Evolutionary conservation across 371 early-diverging fungal genomes (phyloP), one percentile per base, ranked within the genome.

Genomic region (Capillidium heterosporum): DNA sequence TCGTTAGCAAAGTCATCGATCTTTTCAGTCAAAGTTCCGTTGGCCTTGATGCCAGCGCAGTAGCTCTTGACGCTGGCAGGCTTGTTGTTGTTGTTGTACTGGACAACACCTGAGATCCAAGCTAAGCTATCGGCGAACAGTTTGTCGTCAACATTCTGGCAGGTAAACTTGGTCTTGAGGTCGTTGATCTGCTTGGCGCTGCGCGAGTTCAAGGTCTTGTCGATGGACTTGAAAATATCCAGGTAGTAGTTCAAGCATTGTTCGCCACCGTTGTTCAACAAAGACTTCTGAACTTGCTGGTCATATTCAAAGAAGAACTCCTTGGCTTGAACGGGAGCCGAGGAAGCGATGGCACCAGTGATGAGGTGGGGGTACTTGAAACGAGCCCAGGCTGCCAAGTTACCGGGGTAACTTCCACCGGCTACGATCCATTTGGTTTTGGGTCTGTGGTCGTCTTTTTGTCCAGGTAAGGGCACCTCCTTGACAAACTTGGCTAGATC

Each of bases 401-500:
- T 82, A 0, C 82, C 86, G 24, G 80, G 68, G 61, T 84, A 87
- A 13, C 80, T 80, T 26, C 82, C 82, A 26, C 88, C 86, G 2
- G 73, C 68, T 0, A 73, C 67, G 13, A 85, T 74, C 76, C 83
- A 82, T 57, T 76, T 80, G 29, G 76, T 66, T 13, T 63, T 54
- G 31, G 4, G 35, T 4, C 17, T 2, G 10, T 47, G 4, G n/a
- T n/a, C n/a, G n/a, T n/a, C n/a, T n/a, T 42, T 42, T 15, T 15
- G 15, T 2, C 3, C 2, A 42, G 43, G 46, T 32, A 5, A 13
- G 32, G 27, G 19, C 15, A 41, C 44, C n/a, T 60, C 50, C 35
- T 65, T 69, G 4, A 81, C 76, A 63, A 84, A 81, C 44, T 68
- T 61, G 2, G 73, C 76, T 49, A 79, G 69, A 57, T 84, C 85